Evolutionary conservation across 2,329 filamentous ascomycete species (phyloP).

Genomic region (Knufia petricola): DNA sequence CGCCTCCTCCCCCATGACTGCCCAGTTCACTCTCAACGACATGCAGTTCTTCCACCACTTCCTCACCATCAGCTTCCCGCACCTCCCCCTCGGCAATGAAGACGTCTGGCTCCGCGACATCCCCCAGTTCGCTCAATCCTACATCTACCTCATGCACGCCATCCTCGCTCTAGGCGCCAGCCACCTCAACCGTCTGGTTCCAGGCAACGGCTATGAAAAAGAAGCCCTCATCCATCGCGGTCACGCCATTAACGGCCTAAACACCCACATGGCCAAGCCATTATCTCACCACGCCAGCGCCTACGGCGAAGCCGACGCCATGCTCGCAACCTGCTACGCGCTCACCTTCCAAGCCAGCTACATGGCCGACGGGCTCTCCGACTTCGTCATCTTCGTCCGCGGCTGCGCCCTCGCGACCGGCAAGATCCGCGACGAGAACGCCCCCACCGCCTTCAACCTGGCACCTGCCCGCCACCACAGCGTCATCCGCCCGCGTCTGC

Average conservation of each 20-base stretch:
- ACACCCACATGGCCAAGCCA: constrained; percentile 41
- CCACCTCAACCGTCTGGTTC: constrained; percentile 40
- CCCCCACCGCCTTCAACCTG: constrained; percentile 23
- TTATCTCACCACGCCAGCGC: constrained; percentile 12
- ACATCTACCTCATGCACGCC: constrained; percentile 61
- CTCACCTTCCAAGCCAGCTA: constrained; percentile 28
- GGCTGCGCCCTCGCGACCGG: constrained; percentile 28
- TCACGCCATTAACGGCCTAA: constrained; percentile 54
- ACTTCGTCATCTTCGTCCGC: constrained; percentile 30
- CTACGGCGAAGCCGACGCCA: constrained; percentile 27
- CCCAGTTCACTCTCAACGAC: constrained; percentile 35
- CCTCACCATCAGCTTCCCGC: constrained; percentile 46
- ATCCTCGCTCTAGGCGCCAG: constrained; percentile 60
- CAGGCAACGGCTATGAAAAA: constrained; percentile 43
- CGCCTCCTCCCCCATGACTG: constrained; percentile 14
- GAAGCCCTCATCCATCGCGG: constrained; percentile 56
- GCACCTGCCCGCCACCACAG: constrained; percentile 20
- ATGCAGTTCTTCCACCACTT: constrained; percentile 48
- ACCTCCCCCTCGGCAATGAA: constrained; percentile 56
- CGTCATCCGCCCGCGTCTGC: constrained; percentile 19
- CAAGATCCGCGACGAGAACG: constrained; percentile 26
- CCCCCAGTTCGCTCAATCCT: constrained; percentile 57
- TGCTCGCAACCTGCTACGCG: constrained; percentile 28
- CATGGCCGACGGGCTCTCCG: constrained; percentile 27
- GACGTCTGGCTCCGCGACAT: constrained; percentile 58